A percentile compares a stretch with the other conserved stretches of the same genome.
Evolutionary conservation across 371 early-diverging fungal species (phyloP).

Genomic region (Fennellomyces sp.): DNA sequence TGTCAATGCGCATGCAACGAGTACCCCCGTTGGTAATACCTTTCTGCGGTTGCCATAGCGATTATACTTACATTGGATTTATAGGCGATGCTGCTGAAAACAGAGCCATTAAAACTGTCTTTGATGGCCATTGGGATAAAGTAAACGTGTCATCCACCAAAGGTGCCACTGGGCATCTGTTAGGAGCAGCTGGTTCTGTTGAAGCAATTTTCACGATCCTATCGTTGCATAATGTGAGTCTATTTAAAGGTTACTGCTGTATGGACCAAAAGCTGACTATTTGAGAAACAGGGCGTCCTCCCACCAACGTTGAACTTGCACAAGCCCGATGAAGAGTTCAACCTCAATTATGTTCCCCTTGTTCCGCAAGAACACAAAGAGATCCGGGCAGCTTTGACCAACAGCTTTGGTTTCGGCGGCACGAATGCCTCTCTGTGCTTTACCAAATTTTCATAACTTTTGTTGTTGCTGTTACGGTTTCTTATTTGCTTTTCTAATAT

Average conservation of each 20-base stretch:
- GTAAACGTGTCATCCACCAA: slow-evolving; percentile 89
- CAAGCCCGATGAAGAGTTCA: slow-evolving; percentile 63
- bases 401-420: slow-evolving; percentile 98
- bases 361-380: slow-evolving; percentile 57
- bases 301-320: slow-evolving; percentile 90
- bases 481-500: background rate
- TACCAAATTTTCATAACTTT: slow-evolving; percentile 41
- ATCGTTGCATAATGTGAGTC: slow-evolving; percentile 65
- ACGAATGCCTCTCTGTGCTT: slow-evolving; percentile 89
- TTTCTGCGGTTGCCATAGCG: too few species aligned
- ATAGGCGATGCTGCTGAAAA: slow-evolving; percentile 79
- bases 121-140: slow-evolving; percentile 56
- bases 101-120: slow-evolving; percentile 78
- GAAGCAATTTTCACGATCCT: slow-evolving; percentile 91
- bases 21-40: slow-evolving; percentile 74
- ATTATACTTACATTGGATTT: background rate
- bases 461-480: background rate
- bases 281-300: slow-evolving; percentile 59
- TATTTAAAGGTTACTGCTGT: background rate
- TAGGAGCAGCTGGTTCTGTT: slow-evolving; percentile 95
- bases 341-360: slow-evolving; percentile 78
- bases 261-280: too few species aligned
- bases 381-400: slow-evolving; percentile 79
- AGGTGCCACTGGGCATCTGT: slow-evolving; percentile 89
- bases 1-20: slow-evolving; percentile 96